phyloP scores from a whole-genome alignment of 129 eudicot genomes.

The Lactuca sativa region DNA sequence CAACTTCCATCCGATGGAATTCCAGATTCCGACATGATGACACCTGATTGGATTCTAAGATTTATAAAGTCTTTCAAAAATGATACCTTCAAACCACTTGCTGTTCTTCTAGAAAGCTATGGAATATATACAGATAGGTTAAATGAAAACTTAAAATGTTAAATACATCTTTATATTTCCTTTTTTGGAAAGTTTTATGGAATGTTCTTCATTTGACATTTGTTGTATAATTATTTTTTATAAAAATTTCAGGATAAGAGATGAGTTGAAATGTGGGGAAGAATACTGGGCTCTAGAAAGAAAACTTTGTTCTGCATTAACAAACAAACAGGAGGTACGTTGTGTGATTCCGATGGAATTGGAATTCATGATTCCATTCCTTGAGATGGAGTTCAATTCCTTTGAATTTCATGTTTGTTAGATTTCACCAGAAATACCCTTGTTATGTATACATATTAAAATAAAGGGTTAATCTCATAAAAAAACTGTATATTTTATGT shows the following conservation, averaged over 20 bases:
- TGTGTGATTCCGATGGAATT: no score
- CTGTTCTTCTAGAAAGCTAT: constrained; percentile 51
- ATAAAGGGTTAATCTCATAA: no score
- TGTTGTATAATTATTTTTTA: constrained; percentile 19
- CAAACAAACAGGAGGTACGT: constrained; percentile 53
- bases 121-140: constrained; percentile 77
- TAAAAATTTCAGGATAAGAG: constrained; percentile 56
- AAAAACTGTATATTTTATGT: no score
- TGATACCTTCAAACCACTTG: constrained; percentile 74
- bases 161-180: not conserved
- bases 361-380: no score
- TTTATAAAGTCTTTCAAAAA: constrained; percentile 23
- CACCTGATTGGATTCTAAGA: constrained; percentile 27
- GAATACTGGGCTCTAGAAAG: constrained; percentile 95
- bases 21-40: constrained; percentile 24
- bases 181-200: constrained; percentile 12
- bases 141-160: constrained; percentile 11
- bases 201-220: constrained; percentile 8
- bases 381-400: no score
- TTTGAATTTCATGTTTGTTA: no score
- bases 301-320: constrained; percentile 68
- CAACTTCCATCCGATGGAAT: constrained; percentile 32
- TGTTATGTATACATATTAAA: no score
- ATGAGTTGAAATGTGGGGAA: constrained; percentile 70
- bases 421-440: no score